phyloP scores from a whole-genome alignment of 352 stramenopile species.

The Pythium sp. region DNA sequence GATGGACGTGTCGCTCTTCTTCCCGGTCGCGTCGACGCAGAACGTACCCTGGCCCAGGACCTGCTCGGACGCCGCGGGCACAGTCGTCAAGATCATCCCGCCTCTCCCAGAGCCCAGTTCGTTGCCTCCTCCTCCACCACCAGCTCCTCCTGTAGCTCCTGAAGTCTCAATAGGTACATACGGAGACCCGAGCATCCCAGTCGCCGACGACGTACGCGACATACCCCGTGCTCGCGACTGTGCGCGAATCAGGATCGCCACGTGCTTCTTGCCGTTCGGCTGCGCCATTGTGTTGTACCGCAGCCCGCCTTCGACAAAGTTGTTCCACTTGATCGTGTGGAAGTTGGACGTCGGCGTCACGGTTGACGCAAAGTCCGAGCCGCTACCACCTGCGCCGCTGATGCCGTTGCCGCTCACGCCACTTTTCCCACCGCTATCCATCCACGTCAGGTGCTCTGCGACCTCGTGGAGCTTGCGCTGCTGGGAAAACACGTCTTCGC shows the following conservation, averaged over 20 bases:
- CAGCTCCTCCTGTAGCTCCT: not conserved
- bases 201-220: constrained; percentile 21
- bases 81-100: constrained; percentile 3
- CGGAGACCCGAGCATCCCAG: constrained; percentile 13
- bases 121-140: not conserved
- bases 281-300: constrained; percentile 58
- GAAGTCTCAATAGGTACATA: constrained; percentile 6
- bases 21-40: constrained; percentile 47
- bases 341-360: constrained; percentile 71
- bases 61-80: constrained; percentile 27
- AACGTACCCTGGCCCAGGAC: constrained; percentile 67
- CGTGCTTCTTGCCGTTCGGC: constrained; percentile 54
- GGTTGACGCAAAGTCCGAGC: constrained; percentile 37
- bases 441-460: constrained; percentile 68
- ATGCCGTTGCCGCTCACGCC: constrained; percentile 16
- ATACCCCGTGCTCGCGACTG: constrained; percentile 28
- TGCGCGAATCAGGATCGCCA: constrained; percentile 49
- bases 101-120: constrained; percentile 6
- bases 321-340: constrained; percentile 64
- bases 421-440: constrained; percentile 21
- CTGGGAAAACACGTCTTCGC: constrained; percentile 75
- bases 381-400: constrained; percentile 2
- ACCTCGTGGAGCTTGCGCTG: constrained; percentile 81
- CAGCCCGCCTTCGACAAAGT: constrained; percentile 65
- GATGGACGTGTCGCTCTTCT: constrained; percentile 51